phyloP scores from a whole-genome alignment of 1,284 basidiomycete species.

The Ustilago lituana region DNA sequence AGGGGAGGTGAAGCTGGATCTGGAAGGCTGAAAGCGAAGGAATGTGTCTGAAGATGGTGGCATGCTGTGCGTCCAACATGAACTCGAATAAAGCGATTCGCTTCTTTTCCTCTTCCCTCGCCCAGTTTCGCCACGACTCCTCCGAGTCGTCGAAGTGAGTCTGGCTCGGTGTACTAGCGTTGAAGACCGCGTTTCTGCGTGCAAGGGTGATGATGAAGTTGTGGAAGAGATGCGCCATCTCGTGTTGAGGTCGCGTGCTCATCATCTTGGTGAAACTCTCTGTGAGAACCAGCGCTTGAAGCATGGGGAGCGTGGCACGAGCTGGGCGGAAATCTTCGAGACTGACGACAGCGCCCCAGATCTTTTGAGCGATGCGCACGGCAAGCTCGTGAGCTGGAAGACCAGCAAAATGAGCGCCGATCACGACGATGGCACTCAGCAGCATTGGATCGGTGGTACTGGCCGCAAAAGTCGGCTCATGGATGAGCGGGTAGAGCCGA shows the following conservation, averaged over 20 bases:
- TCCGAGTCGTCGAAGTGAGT: slow-evolving; percentile 38
- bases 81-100: slow-evolving; percentile 52
- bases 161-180: slow-evolving; percentile 29
- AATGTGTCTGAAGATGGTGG: slow-evolving; percentile 55
- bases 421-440: slow-evolving; percentile 53
- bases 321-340: slow-evolving; percentile 57
- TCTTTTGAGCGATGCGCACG: slow-evolving; percentile 50
- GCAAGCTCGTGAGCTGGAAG: slow-evolving; percentile 52
- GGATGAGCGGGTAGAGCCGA: slow-evolving; percentile 51
- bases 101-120: slow-evolving; percentile 57
- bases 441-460: slow-evolving; percentile 54
- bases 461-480: slow-evolving; percentile 53
- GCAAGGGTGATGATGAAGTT: slow-evolving; percentile 57
- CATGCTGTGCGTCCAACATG: slow-evolving; percentile 55
- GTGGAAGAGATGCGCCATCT: slow-evolving; percentile 60
- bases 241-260: slow-evolving; percentile 55
- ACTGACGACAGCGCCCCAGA: slow-evolving; percentile 56
- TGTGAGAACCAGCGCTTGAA: slow-evolving; percentile 56
- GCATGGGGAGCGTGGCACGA: slow-evolving; percentile 50
- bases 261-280: slow-evolving; percentile 57
- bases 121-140: slow-evolving; percentile 54
- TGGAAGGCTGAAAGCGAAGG: slow-evolving; percentile 54
- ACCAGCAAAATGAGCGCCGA: slow-evolving; percentile 55
- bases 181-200: slow-evolving; percentile 56
- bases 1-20: slow-evolving; percentile 51